These are phyloP conservation scores for Rhodamnia argentea DNA, from an alignment of 345 rosid genomes.

Conservation along the genomic window DNA sequence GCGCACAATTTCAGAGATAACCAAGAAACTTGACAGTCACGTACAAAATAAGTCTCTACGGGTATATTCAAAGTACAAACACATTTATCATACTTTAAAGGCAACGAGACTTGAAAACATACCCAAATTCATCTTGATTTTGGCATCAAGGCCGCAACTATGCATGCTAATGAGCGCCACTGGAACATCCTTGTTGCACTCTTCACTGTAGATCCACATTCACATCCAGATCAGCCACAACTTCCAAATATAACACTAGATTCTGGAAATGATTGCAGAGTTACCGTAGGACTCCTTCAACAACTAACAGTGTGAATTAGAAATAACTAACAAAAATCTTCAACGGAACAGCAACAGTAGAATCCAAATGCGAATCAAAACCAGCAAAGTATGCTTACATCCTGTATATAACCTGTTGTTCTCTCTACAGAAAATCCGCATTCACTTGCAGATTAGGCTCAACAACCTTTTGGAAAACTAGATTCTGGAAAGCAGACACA, in stretches of 20 bases:
- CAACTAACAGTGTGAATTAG: background rate
- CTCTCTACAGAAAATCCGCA: background rate
- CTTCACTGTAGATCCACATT: slow-evolving; percentile 35
- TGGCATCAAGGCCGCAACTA: slow-evolving; percentile 81
- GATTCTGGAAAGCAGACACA: background rate
- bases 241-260: background rate
- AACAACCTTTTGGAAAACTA: background rate
- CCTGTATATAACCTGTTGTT: background rate
- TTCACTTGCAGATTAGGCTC: background rate
- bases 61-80: background rate
- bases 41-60: background rate
- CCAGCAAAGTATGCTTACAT: background rate
- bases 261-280: background rate
- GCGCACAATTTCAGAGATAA: background rate
- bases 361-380: background rate
- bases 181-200: slow-evolving; percentile 65
- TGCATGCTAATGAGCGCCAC: slow-evolving; percentile 77
- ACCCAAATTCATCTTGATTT: slow-evolving; percentile 74
- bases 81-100: background rate
- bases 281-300: background rate
- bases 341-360: background rate
- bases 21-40: background rate
- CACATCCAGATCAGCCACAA: background rate
- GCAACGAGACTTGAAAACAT: background rate
- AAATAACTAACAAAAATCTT: background rate